A percentile compares a stretch with the other conserved stretches of the same genome.
Evolutionary conservation across 2,329 filamentous ascomycete species (phyloP).

Genomic region (Fusarium sterilihyphosum): DNA sequence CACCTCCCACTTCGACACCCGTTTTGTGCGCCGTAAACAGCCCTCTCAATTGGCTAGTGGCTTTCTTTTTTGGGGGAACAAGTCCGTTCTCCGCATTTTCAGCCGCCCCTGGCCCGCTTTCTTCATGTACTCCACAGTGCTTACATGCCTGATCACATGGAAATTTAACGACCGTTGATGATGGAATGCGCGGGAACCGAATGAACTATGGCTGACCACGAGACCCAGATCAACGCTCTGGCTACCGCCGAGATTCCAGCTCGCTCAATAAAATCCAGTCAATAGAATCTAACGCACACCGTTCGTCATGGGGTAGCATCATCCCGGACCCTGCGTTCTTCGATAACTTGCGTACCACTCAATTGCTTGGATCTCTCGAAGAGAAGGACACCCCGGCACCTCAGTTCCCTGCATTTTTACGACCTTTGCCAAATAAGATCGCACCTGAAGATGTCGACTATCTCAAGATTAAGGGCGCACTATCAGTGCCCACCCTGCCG

Average conservation of each 20-base stretch:
- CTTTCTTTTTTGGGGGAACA: slow-evolving; percentile 36
- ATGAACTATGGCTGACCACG: slow-evolving; percentile 46
- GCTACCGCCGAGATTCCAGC: slow-evolving; percentile 48
- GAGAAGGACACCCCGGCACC: slow-evolving; percentile 54
- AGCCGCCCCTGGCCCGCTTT: slow-evolving; percentile 35
- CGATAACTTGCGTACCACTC: slow-evolving; percentile 52
- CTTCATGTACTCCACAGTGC: slow-evolving; percentile 38
- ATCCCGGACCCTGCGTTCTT: slow-evolving; percentile 49
- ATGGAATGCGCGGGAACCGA: slow-evolving; percentile 5
- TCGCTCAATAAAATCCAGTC: slow-evolving; percentile 46
- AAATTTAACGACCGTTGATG: slow-evolving; percentile 18
- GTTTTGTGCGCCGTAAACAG: slow-evolving; percentile 26
- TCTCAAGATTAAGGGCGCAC: slow-evolving; percentile 83
- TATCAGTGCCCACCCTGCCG: slow-evolving; percentile 75
- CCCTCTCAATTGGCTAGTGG: slow-evolving; percentile 30
- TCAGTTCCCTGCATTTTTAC: slow-evolving; percentile 75
- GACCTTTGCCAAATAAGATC: slow-evolving; percentile 80
- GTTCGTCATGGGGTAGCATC: slow-evolving; percentile 47
- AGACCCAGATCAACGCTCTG: slow-evolving; percentile 52
- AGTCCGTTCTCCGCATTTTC: slow-evolving; percentile 44
- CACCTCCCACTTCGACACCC: slow-evolving; percentile 19
- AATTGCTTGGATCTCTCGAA: slow-evolving; percentile 59
- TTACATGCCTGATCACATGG: slow-evolving; percentile 40
- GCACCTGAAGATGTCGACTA: slow-evolving; percentile 85
- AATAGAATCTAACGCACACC: slow-evolving; percentile 35